Evolutionary conservation across 2,329 filamentous ascomycete genomes (phyloP).

Genomic region (Keithomyces neogunnii): DNA sequence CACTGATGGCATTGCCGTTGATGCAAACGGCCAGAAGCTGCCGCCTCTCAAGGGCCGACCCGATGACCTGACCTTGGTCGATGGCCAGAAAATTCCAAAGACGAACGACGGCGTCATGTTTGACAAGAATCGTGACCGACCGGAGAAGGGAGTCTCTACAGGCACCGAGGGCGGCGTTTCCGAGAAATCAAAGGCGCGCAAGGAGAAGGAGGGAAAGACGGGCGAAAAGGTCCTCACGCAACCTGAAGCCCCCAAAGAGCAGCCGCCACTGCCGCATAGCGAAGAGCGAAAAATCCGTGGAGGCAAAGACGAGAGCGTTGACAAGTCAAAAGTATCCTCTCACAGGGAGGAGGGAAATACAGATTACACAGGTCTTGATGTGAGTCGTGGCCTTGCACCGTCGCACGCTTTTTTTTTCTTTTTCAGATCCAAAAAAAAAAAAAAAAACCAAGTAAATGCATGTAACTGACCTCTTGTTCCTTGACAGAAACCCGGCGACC

Average conservation of each 20-base stretch:
- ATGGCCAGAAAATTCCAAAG: slow-evolving; percentile 54
- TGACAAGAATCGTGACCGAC: slow-evolving; percentile 65
- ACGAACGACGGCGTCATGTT: slow-evolving; percentile 84
- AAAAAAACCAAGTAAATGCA: not conserved
- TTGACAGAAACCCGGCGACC: slow-evolving; percentile 66
- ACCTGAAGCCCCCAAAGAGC: slow-evolving; percentile 78
- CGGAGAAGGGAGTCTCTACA: slow-evolving; percentile 70
- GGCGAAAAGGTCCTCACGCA: slow-evolving; percentile 62
- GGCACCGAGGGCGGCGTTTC: slow-evolving; percentile 86
- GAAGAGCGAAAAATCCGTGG: slow-evolving; percentile 61
- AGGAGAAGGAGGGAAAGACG: slow-evolving; percentile 56
- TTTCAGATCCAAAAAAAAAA: not conserved
- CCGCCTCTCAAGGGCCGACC: slow-evolving; percentile 42
- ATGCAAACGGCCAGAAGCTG: slow-evolving; percentile 28
- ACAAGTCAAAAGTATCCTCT: slow-evolving; percentile 32
- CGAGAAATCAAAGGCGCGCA: slow-evolving; percentile 72
- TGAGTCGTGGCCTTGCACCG: slow-evolving; percentile 9
- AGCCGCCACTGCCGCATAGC: slow-evolving; percentile 70
- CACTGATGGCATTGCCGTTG: slow-evolving; percentile 28
- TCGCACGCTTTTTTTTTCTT: not conserved
- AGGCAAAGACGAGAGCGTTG: slow-evolving; percentile 32
- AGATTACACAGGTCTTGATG: slow-evolving; percentile 28
- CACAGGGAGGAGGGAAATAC: slow-evolving; percentile 29
- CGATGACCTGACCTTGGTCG: slow-evolving; percentile 42
- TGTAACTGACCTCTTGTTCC: not conserved